phyloP scores from a whole-genome alignment of 192 early-diverging fungal species.

The Coemansia sp. region DNA sequence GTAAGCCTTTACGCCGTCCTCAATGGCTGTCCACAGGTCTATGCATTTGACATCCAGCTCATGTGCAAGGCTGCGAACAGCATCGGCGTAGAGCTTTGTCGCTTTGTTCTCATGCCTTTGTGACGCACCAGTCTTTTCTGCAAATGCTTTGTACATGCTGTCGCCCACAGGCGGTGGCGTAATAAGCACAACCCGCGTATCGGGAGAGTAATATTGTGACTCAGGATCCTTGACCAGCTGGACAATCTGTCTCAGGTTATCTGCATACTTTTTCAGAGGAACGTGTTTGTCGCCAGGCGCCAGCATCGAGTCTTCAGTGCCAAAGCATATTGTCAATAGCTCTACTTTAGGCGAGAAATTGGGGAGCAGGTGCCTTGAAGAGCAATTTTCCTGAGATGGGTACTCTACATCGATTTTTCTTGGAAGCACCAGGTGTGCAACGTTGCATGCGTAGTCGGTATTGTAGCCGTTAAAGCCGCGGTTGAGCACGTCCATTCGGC shows the following conservation, averaged over 20 bases:
- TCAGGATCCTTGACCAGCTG: slow-evolving; percentile 50
- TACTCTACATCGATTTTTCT: slow-evolving; percentile 13
- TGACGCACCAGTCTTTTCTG: slow-evolving; percentile 19
- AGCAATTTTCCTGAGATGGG: background rate
- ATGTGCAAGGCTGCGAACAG: slow-evolving; percentile 44
- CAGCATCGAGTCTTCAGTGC: slow-evolving; percentile 75
- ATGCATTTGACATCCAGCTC: slow-evolving; percentile 22
- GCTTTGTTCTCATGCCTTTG: slow-evolving; percentile 43
- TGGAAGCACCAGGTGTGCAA: slow-evolving; percentile 59
- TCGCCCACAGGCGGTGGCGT: slow-evolving; percentile 71
- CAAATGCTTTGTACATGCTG: slow-evolving; percentile 33
- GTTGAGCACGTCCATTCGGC: slow-evolving; percentile 73
- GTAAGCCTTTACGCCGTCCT: slow-evolving; percentile 31
- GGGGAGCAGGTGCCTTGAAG: background rate
- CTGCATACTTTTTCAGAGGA: slow-evolving; percentile 55
- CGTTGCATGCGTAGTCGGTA: slow-evolving; percentile 56
- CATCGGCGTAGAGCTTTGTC: slow-evolving; percentile 56
- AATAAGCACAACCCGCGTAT: slow-evolving; percentile 63
- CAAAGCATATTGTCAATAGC: slow-evolving; percentile 74
- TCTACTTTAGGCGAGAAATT: slow-evolving; percentile 31
- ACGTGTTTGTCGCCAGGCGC: slow-evolving; percentile 57
- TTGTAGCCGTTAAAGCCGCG: slow-evolving; percentile 82
- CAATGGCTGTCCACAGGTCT: slow-evolving; percentile 47
- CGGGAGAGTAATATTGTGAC: slow-evolving; percentile 58
- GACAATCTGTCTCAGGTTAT: slow-evolving; percentile 65